Evolutionary conservation across 176 grass and related monocot genomes (phyloP).

Genomic region (barley (Hordeum vulgare)): MorexV3_pseudomolecules_assembly NC_058518.1:84867945-84868444

Average conservation of each 20-base stretch:
- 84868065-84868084: conserved; percentile 74
- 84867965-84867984: background rate
- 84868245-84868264: background rate
- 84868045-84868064: conserved; percentile 16
- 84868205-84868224: background rate
- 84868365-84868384: conserved; percentile 20
- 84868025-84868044: background rate
- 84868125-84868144: conserved; percentile 67
- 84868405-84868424: conserved; percentile 20
- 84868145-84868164: conserved; percentile 94
- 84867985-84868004: background rate
- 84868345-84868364: background rate
- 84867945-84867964: background rate
- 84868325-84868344: background rate
- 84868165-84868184: conserved; percentile 92
- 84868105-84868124: conserved; percentile 71
- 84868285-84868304: conserved; percentile 49
- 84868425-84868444: conserved; percentile 31
- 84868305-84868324: background rate
- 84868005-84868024: background rate
- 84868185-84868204: conserved; percentile 6
- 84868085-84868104: conserved; percentile 89
- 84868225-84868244: conserved; percentile 11
- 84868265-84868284: conserved; percentile 72
- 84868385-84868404: conserved; percentile 37